These are phyloP conservation scores for Cryptococcus maquisensis DNA, from an alignment of 1,284 basidiomycete genomes.

Conservation along the genomic window DNA sequence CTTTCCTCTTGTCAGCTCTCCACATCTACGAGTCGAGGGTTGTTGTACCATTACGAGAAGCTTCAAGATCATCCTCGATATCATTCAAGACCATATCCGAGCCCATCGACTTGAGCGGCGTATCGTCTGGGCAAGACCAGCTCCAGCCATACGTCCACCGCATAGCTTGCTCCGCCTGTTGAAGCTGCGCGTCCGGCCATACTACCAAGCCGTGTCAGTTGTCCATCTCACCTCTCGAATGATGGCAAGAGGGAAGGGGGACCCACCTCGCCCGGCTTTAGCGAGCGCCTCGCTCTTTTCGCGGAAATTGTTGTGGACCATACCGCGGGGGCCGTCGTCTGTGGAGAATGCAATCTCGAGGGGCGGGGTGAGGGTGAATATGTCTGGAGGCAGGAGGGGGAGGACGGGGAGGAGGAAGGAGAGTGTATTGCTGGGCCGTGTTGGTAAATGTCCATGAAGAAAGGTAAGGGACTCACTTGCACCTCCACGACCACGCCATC, in stretches of 20 bases:
- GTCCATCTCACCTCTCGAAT: too few relatives aligned
- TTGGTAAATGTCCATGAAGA: background rate
- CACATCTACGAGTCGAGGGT: too few relatives aligned
- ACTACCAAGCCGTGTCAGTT: conserved; percentile 5
- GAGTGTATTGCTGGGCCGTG: conserved; percentile 31
- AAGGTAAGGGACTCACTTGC: conserved; percentile 30
- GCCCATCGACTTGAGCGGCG: conserved; percentile 25
- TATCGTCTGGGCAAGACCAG: conserved; percentile 35
- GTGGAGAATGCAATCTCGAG: conserved; percentile 31
- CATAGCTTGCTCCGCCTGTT: conserved; percentile 30
- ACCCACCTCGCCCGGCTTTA: conserved; percentile 24
- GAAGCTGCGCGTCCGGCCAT: conserved; percentile 30
- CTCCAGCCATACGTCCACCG: conserved; percentile 37
- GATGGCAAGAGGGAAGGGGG: background rate
- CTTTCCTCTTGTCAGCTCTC: background rate
- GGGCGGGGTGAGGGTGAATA: conserved; percentile 30
- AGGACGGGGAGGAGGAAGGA: conserved; percentile 32
- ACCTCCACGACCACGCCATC: conserved; percentile 29
- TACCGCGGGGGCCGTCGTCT: conserved; percentile 33
- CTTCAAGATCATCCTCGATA: conserved; percentile 6
- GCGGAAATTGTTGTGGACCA: conserved; percentile 26
- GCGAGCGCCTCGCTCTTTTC: conserved; percentile 27
- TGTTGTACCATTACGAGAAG: too few relatives aligned
- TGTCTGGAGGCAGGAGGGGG: conserved; percentile 26
- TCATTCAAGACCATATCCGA: conserved; percentile 35